phyloP scores from a whole-genome alignment of 2,329 filamentous ascomycete species.

The Trichoderma asperellum region DNA sequence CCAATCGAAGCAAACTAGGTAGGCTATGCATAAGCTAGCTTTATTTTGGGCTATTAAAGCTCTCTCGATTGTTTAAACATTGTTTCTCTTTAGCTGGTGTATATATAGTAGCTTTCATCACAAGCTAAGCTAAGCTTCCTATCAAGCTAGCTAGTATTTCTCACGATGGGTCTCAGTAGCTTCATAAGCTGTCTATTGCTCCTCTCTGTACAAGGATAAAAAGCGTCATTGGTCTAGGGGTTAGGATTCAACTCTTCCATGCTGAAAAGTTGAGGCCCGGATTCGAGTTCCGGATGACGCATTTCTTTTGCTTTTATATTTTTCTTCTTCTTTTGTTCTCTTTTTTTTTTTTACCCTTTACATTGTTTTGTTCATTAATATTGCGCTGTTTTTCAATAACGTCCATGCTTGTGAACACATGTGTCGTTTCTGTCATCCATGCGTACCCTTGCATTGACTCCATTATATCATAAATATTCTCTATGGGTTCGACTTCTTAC shows the following conservation, averaged over 20 bases:
- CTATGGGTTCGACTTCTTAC: not conserved
- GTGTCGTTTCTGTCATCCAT: not conserved
- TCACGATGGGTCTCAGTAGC: not conserved
- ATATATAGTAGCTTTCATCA: not conserved
- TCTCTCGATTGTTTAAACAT: not conserved
- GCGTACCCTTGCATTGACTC: not conserved
- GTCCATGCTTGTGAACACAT: not conserved
- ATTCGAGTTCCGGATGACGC: constrained; percentile 28
- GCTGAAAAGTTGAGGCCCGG: constrained; percentile 27
- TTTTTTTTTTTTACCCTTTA: not conserved
- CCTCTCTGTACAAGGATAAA: not conserved
- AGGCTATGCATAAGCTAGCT: not conserved
- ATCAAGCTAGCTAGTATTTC: not conserved
- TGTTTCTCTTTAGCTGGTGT: not conserved
- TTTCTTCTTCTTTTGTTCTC: not conserved
- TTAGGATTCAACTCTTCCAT: constrained; percentile 29
- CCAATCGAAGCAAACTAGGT: too few relatives aligned
- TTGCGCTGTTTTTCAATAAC: not conserved
- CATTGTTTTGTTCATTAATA: not conserved
- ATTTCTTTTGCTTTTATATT: not conserved
- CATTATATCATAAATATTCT: not conserved
- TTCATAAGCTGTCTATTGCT: not conserved
- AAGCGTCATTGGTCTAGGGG: constrained; percentile 27
- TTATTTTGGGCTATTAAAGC: too few relatives aligned
- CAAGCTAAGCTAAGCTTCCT: too few relatives aligned